These are phyloP conservation scores for Bauhinia variegata DNA, from an alignment of 306 rosid genomes.

Conservation along the genomic window DNA sequence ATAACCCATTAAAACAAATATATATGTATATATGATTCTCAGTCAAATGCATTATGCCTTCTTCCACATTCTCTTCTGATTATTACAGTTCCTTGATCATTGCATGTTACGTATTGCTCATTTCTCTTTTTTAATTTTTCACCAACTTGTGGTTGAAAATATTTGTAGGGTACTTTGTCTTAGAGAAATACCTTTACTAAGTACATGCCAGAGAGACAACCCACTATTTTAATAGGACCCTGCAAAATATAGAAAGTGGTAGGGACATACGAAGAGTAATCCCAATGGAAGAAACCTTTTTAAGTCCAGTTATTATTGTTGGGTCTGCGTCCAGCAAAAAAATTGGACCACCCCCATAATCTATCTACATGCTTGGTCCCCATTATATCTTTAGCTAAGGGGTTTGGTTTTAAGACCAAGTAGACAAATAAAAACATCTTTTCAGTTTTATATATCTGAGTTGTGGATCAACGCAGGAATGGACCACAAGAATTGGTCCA, in stretches of 20 bases:
- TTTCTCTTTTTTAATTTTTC: not conserved
- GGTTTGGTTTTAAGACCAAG: slow-evolving; percentile 25
- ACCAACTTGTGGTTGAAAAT: slow-evolving; percentile 17
- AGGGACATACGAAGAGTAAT: slow-evolving; percentile 14
- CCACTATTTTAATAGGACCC: slow-evolving; percentile 37
- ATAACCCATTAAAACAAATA: too few species aligned
- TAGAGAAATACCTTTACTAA: slow-evolving; percentile 34
- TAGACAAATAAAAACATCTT: slow-evolving; percentile 4
- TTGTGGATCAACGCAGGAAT: slow-evolving; percentile 1
- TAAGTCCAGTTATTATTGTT: slow-evolving; percentile 37
- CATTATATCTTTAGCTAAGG: slow-evolving; percentile 19
- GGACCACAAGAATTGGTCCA: slow-evolving; percentile 28
- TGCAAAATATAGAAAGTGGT: slow-evolving; percentile 32
- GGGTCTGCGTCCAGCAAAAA: slow-evolving; percentile 42
- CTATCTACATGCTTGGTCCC: too few species aligned
- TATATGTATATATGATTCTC: too few species aligned
- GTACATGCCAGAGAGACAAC: slow-evolving; percentile 47
- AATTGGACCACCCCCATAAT: slow-evolving; percentile 47
- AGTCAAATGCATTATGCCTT: too few species aligned
- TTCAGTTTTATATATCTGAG: slow-evolving; percentile 21
- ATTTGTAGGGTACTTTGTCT: not conserved
- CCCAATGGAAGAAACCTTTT: slow-evolving; percentile 21
- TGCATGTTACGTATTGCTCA: slow-evolving; percentile 5
- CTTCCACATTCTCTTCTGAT: too few species aligned
- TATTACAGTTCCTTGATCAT: too few species aligned